Evolutionary conservation across 768 basidiomycete species (phyloP).

Genomic region (Hirschioporus abietinus): DNA sequence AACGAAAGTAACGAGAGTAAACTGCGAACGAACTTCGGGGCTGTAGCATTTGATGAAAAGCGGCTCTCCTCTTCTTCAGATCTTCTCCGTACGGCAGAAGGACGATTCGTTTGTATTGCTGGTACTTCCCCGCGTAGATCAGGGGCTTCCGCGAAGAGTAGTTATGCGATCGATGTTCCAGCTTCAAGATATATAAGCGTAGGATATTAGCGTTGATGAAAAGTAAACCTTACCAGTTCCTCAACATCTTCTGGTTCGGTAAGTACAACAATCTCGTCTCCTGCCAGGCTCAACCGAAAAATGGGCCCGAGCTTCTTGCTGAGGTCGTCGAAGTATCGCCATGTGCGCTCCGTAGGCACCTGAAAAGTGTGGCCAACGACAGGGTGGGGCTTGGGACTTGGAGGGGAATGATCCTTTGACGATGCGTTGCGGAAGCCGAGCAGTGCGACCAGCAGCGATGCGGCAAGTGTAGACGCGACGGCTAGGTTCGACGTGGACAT

Average conservation of each 20-base stretch:
- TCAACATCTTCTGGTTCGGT: conserved; percentile 10
- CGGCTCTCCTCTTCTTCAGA: conserved; percentile 15
- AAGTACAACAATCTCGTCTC: conserved; percentile 11
- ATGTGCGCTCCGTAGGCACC: conserved; percentile 11
- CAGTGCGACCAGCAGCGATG: not conserved
- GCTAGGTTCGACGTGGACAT: not conserved
- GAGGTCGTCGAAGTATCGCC: conserved; percentile 14
- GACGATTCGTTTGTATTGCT: conserved; percentile 13
- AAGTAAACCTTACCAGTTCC: conserved; percentile 9
- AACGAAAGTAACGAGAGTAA: not conserved
- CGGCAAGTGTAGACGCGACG: not conserved
- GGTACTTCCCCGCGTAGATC: conserved; percentile 17
- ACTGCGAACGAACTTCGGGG: not conserved
- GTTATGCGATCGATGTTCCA: conserved; percentile 10
- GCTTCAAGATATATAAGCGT: conserved; percentile 2
- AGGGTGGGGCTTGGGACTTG: conserved; percentile 11
- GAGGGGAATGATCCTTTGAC: not conserved
- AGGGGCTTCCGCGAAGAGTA: conserved; percentile 11
- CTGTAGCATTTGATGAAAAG: conserved; percentile 15
- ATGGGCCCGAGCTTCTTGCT: conserved; percentile 12
- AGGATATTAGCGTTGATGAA: not conserved
- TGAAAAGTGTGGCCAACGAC: conserved; percentile 7
- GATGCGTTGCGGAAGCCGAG: not conserved
- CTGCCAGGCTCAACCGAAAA: conserved; percentile 6
- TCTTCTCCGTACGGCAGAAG: conserved; percentile 14